Percentiles rank a stretch among this genome's conserved stretches.
Conservation (phyloP, 2,329 filamentous ascomycete genomes). For the Colletotrichum kahawae region DNA sequence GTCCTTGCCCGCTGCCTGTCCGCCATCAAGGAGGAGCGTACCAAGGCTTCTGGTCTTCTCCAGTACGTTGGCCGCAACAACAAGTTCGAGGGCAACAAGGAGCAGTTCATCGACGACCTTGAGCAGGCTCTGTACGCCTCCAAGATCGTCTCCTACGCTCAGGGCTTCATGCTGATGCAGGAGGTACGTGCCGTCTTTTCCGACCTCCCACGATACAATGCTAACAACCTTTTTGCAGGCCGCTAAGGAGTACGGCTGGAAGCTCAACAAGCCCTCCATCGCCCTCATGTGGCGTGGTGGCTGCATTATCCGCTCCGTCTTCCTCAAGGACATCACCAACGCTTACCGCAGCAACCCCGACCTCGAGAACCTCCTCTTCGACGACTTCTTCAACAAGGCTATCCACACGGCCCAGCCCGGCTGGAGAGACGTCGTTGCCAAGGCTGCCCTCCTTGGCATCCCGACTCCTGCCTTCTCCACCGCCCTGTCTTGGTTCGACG, state of each 20-base stretch:
- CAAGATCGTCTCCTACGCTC: constrained; percentile 99
- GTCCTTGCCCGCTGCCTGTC: constrained; percentile 95
- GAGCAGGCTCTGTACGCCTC: constrained; percentile 99
- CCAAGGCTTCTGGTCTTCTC: constrained; percentile 79
- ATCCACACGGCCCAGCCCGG: constrained; percentile 95
- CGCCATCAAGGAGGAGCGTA: constrained; percentile 92
- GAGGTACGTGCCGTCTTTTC: constrained; percentile 58
- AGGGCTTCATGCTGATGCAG: constrained; percentile 99
- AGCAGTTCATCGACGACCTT: constrained; percentile 93
- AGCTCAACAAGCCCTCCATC: constrained; percentile 99
- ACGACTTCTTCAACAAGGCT: constrained; percentile 99
- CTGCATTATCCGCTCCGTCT: constrained; percentile 99
- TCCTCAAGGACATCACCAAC: constrained; percentile 98
- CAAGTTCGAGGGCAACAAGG: constrained; percentile 85
- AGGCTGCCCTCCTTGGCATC: constrained; percentile 92
- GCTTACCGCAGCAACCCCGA: constrained; percentile 95
- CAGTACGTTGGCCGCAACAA: constrained; percentile 75
- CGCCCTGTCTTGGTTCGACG: constrained; percentile 97
- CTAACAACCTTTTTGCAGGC: constrained; percentile 60
- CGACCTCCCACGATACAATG: neutral
- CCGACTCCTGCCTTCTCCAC: constrained; percentile 97
- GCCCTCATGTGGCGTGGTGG: constrained; percentile 99
- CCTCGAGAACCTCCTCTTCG: constrained; percentile 97
- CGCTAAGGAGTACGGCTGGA: constrained; percentile 95
- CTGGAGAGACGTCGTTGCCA: constrained; percentile 90